phyloP scores from a whole-genome alignment of 108 stramenopile species.

The Conticribra guillardii region DNA sequence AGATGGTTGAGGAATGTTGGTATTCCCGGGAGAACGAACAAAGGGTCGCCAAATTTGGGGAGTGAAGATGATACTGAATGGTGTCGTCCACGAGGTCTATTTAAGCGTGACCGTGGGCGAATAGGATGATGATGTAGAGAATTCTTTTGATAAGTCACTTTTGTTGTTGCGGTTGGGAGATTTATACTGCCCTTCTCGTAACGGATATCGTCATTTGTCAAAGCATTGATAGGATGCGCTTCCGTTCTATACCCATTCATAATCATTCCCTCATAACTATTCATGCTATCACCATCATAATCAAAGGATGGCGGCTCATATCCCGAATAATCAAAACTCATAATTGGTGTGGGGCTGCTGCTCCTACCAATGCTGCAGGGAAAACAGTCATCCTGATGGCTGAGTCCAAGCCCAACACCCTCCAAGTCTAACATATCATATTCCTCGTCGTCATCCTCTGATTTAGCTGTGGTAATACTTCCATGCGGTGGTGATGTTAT shows the following conservation, averaged over 20 bases:
- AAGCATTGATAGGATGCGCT: neutral
- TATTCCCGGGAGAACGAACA: conserved; percentile 62
- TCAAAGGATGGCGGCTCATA: conserved; percentile 38
- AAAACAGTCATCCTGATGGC: conserved; percentile 9
- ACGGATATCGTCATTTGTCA: neutral
- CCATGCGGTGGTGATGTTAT: neutral
- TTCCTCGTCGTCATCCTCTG: neutral
- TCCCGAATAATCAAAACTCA: conserved; percentile 46
- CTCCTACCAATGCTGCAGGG: neutral
- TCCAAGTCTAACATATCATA: neutral
- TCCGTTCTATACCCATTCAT: neutral
- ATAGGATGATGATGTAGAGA: conserved; percentile 6
- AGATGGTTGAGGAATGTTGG: conserved; percentile 71
- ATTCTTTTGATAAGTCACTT: neutral
- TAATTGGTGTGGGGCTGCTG: conserved; percentile 37
- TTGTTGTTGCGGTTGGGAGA: conserved; percentile 6
- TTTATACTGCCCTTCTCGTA: neutral
- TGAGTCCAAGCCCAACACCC: neutral
- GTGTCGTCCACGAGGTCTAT: neutral
- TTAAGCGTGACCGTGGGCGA: neutral
- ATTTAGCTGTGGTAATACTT: neutral
- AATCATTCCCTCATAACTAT: neutral
- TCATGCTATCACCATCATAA: neutral
- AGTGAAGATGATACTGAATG: neutral
- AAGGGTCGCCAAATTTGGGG: conserved; percentile 5